phyloP scores from a whole-genome alignment of 306 rosid genomes.

The Quercus cerris region DNA sequence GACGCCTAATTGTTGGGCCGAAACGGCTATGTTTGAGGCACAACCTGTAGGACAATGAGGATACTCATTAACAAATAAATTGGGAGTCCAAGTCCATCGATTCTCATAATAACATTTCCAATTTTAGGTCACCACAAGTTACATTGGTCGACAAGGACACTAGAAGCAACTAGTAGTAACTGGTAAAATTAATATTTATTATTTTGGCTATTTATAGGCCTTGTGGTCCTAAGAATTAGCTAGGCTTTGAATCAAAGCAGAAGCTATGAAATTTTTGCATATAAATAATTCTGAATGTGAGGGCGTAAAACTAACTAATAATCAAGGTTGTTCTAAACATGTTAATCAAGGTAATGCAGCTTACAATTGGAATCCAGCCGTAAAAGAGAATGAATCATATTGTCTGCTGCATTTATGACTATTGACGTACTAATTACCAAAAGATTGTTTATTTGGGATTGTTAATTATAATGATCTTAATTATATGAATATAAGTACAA shows the following conservation, averaged over 20 bases:
- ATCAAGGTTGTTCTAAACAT: conserved; percentile 33
- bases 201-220: background rate
- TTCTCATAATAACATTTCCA: too few relatives aligned
- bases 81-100: too few relatives aligned
- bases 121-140: background rate
- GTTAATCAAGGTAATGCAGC: conserved; percentile 25
- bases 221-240: background rate
- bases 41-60: too few relatives aligned
- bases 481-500: too few relatives aligned
- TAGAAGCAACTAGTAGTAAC: conserved; percentile 39
- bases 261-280: background rate
- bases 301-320: background rate
- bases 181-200: conserved; percentile 35
- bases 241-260: background rate
- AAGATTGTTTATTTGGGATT: too few relatives aligned
- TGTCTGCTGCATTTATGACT: background rate
- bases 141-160: conserved; percentile 38
- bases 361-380: conserved; percentile 38
- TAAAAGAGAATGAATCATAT: conserved; percentile 15
- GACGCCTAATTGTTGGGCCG: too few relatives aligned
- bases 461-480: too few relatives aligned
- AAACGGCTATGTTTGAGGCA: too few relatives aligned
- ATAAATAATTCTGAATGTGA: background rate
- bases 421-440: too few relatives aligned
- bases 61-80: too few relatives aligned